These are phyloP conservation scores for Codiaeum variegatum DNA, from an alignment of 441 rosid genomes.

Conservation along the genomic window DNA sequence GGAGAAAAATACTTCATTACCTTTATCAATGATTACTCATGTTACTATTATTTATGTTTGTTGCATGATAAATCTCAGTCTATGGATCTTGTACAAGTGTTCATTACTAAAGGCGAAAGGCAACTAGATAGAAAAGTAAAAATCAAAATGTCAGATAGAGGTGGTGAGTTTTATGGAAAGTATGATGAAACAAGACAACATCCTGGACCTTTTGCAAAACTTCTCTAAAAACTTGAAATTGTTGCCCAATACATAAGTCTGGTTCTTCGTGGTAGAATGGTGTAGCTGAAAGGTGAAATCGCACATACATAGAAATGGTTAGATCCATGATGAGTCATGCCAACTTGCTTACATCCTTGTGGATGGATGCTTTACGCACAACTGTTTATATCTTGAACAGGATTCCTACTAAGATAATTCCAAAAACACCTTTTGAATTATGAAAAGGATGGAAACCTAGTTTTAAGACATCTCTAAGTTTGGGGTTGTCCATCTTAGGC, in stretches of 20 bases:
- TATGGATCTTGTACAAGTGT: too few relatives aligned
- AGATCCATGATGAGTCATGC: not conserved
- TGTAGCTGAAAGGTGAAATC: conserved; percentile 12
- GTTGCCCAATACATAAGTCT: conserved; percentile 7
- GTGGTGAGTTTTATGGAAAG: too few relatives aligned
- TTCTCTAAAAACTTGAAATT: not conserved
- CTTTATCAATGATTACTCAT: too few relatives aligned
- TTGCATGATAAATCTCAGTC: too few relatives aligned
- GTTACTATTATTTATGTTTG: too few relatives aligned
- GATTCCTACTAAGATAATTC: conserved; percentile 6
- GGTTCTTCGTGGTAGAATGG: not conserved
- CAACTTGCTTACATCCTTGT: not conserved
- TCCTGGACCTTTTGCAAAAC: conserved; percentile 3
- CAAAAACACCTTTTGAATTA: conserved; percentile 5
- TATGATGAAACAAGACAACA: not conserved
- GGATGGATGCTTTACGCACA: conserved; percentile 5
- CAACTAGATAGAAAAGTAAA: too few relatives aligned
- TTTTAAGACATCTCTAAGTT: conserved; percentile 13
- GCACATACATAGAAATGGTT: conserved; percentile 7
- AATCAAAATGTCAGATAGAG: too few relatives aligned
- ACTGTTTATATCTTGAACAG: not conserved
- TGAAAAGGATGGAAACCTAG: conserved; percentile 19
- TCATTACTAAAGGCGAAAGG: too few relatives aligned
- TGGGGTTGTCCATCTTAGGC: conserved; percentile 10
- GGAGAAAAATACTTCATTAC: too few relatives aligned